Conservation (phyloP, 2,329 filamentous ascomycete species). For the Neospermospora avenae region DNA sequence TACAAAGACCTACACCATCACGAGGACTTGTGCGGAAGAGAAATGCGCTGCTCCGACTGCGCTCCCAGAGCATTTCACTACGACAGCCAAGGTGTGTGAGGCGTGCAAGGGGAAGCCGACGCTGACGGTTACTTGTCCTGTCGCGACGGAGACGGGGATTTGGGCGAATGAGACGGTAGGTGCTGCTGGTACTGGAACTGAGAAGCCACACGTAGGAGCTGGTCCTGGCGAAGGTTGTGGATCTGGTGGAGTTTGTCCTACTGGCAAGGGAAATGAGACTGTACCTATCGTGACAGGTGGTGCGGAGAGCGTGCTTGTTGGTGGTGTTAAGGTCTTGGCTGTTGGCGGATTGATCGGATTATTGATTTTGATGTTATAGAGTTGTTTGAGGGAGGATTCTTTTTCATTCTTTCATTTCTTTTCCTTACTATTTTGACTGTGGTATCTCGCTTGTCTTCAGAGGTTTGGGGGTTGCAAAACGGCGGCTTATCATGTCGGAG, state of each 20-base stretch:
- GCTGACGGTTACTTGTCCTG: background rate
- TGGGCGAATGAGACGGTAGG: background rate
- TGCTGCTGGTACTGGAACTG: background rate
- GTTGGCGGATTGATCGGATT: background rate
- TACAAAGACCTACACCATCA: slow-evolving; percentile 4
- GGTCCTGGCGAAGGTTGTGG: background rate
- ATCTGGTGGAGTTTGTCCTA: background rate
- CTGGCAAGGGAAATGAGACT: background rate
- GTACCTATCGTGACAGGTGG: background rate
- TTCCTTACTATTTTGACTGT: background rate
- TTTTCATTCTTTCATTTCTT: background rate
- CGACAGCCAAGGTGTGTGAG: background rate
- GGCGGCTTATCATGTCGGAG: background rate
- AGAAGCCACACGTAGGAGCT: background rate
- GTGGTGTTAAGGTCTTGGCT: background rate
- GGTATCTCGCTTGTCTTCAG: background rate
- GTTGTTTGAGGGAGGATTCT: background rate
- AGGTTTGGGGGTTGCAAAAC: background rate
- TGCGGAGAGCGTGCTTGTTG: background rate
- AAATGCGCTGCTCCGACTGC: background rate
- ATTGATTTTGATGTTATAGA: background rate
- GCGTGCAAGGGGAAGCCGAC: background rate
- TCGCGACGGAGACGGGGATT: background rate
- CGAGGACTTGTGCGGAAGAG: background rate
- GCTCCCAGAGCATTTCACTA: background rate